Conservation (phyloP, 345 rosid genomes). For the Barbarea vulgaris region DNA sequence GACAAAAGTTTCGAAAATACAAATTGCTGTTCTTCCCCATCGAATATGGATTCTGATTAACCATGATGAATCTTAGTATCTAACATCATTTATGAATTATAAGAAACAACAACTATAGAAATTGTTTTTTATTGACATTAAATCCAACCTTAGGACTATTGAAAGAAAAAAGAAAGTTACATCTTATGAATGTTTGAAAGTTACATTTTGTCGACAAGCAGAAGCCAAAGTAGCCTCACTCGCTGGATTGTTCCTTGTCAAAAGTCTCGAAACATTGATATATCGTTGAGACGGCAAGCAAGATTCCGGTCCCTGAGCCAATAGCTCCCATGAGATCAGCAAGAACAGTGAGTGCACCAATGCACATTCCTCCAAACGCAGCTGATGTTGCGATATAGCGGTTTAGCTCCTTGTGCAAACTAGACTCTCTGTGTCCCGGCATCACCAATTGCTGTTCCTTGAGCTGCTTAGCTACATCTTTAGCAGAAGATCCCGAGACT, state of each 20-base stretch:
- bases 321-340: constrained; percentile 29
- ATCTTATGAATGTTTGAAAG: not conserved
- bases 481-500: constrained; percentile 3
- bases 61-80: not conserved
- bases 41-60: not conserved
- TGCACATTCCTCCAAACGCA: constrained; percentile 31
- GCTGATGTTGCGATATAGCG: constrained; percentile 7
- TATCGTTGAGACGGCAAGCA: constrained; percentile 12
- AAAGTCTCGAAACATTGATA: constrained; percentile 15
- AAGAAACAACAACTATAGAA: not conserved
- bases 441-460: not conserved
- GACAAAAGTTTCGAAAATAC: not conserved
- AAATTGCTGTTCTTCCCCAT: not conserved
- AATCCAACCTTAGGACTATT: not conserved
- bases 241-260: constrained; percentile 11
- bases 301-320: constrained; percentile 16
- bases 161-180: not conserved
- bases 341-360: constrained; percentile 31
- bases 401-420: not conserved
- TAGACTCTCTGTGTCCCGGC: not conserved
- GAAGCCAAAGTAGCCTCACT: not conserved
- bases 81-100: not conserved
- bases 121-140: not conserved
- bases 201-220: not conserved
- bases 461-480: constrained; percentile 13